Evolutionary conservation across 768 basidiomycete species (phyloP).

Genomic region (Phylloporus arenicola): DNA sequence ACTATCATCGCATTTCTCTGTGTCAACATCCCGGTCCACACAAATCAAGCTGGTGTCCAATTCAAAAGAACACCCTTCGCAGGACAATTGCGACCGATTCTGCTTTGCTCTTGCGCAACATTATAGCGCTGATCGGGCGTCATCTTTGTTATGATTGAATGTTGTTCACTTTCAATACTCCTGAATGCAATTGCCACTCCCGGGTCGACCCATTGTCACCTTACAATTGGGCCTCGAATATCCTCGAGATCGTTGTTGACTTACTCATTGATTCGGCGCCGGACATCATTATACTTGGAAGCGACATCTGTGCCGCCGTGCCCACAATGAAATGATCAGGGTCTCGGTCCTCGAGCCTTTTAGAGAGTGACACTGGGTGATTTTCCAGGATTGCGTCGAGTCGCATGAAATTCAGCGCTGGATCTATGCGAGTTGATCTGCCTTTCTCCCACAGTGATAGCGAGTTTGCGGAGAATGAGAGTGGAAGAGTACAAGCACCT

Average conservation of each 20-base stretch:
- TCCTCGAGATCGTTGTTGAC: not conserved
- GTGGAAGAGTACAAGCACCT: not conserved
- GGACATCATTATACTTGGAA: not conserved
- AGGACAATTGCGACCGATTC: not conserved
- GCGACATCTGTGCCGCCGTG: not conserved
- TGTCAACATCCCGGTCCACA: not conserved
- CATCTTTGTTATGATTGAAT: not conserved
- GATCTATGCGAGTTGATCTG: not conserved
- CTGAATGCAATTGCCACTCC: not conserved
- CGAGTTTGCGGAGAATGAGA: not conserved
- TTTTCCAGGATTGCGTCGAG: not conserved
- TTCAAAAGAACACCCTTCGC: not conserved
- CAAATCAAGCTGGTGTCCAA: not conserved
- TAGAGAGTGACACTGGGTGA: slow-evolving; percentile 1
- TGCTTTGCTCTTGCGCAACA: not conserved
- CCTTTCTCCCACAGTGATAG: not conserved
- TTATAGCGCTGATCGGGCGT: not conserved
- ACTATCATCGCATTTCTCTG: slow-evolving; percentile 1
- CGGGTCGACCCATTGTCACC: not conserved
- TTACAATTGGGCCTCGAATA: not conserved
- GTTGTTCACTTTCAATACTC: not conserved
- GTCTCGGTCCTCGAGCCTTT: not conserved
- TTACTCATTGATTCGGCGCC: too few species aligned
- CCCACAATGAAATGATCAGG: not conserved
- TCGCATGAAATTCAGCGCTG: not conserved